Evolutionary conservation across 1,284 basidiomycete genomes (phyloP), one percentile per base, ranked within the genome.

Genomic region (Ustilago trichophora): DNA sequence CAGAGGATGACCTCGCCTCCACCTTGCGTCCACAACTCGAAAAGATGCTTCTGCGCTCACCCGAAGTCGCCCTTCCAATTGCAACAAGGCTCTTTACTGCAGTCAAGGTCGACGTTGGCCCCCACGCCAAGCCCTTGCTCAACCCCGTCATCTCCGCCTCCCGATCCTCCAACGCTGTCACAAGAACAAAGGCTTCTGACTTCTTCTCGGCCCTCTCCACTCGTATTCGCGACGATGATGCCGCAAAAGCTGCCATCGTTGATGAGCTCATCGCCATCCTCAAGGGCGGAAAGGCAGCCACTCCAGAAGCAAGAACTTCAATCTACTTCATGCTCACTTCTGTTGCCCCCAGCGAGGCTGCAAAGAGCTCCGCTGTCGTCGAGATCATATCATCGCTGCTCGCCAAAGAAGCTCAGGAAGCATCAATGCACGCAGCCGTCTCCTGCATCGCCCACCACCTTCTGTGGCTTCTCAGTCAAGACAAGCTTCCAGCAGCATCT

Each of bases 41-140:
- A 38, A 80, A 80, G 59, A 76, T 76, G 73, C 64, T 80, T 7
- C 71, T 80, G 0, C 64, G 78, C 27, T 78, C 78, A 19, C 78
- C 78, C 15, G 78, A 80, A 21, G 47, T 75, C 0, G 68, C 71
- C 9, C 56, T 78, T 6, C 64, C 66, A 4, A 51, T 75, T n/a
- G 66, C 72, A 3, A 40, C 37, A 26, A 36, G 36, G 22, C 66
- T 78, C 29, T 73, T 78, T 49, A 35, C 40, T 22, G 47, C 55
- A 15, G 51, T 56, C 60, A 50, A 55, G 21, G 40, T 66, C 47
- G 62, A 75, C 34, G 52, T 55, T 24, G 54, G 49, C 33, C 40
- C 59, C 11, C 54, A 75, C 40, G 34, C 49, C 48, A 58, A 72
- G 55, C 54, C 66, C 9, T 50, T 77, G 10, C 63, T 67, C 38